Evolutionary conservation across 2,329 filamentous ascomycete species (phyloP), one percentile per base, ranked within the genome.

Genomic region (Nemania bipapillata): DNA sequence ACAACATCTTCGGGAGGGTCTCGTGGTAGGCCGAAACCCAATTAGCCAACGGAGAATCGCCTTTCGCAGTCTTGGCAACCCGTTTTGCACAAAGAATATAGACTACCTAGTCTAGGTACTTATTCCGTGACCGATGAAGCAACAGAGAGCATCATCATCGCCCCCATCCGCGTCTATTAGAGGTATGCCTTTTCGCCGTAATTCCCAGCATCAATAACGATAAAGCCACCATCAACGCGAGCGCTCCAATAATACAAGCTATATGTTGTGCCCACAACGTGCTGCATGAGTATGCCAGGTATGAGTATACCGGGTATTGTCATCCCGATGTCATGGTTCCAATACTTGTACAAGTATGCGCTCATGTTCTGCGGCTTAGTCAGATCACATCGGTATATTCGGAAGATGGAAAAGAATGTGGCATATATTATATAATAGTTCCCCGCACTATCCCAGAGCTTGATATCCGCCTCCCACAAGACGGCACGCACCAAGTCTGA

Each of bases 341-440:
- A 3, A 74, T 22, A 15, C 70, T n/a, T n/a, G n/a, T n/a, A n/a
- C 30, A 9, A 4, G 4, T 32, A 32, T 32, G 54, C 58, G 72
- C 64, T 63, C 71, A 69, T 11, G 69, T 79, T 1, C 87, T 90
- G 47, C 89, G 84, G 2, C 86, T 84, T 0, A 90, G 90, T 8
- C 90, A 83, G 66, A 92, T 91, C 9, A 87, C 84, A 66, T 85
- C 83, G 6, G 81, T 78, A 75, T 90, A 91, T 63, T 84, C 77
- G 0, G 89, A 89, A n/a, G n/a, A n/a, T n/a, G n/a, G n/a, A n/a
- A n/a, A n/a, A n/a, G n/a, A n/a, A n/a, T n/a, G n/a, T n/a, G n/a
- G n/a, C n/a, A n/a, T n/a, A n/a, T n/a, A n/a, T n/a, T n/a, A n/a
- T n/a, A n/a, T n/a, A n/a, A n/a, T 84, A 0, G 69, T 75, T 11